Evolutionary conservation across 1,284 basidiomycete species (phyloP).

Genomic region (Fomitopsis pinicola): DNA sequence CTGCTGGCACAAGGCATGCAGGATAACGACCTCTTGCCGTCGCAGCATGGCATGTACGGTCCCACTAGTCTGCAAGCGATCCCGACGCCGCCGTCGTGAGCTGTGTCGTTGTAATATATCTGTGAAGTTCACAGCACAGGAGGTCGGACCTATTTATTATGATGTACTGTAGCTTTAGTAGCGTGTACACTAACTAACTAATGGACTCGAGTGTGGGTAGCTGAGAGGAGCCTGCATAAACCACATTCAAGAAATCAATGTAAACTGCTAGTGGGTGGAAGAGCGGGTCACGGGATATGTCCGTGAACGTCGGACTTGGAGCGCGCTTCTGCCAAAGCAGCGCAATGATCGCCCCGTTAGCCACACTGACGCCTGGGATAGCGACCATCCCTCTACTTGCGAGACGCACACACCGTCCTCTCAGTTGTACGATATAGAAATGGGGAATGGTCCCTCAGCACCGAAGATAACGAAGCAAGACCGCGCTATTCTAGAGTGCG

Average conservation of each 20-base stretch:
- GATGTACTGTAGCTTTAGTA: no score
- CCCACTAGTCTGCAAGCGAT: background rate
- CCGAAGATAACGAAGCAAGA: slow-evolving; percentile 94
- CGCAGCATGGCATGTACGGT: background rate
- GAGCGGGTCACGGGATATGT: background rate
- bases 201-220: no score
- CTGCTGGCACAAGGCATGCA: background rate
- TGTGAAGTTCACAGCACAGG: no score
- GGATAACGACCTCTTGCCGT: background rate
- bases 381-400: no score
- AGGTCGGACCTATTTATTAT: no score
- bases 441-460: slow-evolving; percentile 74
- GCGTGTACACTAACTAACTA: no score
- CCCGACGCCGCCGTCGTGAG: slow-evolving; percentile 2
- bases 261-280: no score
- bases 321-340: background rate
- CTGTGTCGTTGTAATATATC: no score
- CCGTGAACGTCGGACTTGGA: background rate
- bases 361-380: background rate
- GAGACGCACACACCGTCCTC: background rate
- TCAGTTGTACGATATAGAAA: slow-evolving; percentile 20
- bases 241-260: no score
- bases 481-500: slow-evolving; percentile 87
- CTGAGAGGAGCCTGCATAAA: no score
- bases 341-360: background rate